Conservation (phyloP, 768 basidiomycete species). For the Termitomyces sp. region DNA sequence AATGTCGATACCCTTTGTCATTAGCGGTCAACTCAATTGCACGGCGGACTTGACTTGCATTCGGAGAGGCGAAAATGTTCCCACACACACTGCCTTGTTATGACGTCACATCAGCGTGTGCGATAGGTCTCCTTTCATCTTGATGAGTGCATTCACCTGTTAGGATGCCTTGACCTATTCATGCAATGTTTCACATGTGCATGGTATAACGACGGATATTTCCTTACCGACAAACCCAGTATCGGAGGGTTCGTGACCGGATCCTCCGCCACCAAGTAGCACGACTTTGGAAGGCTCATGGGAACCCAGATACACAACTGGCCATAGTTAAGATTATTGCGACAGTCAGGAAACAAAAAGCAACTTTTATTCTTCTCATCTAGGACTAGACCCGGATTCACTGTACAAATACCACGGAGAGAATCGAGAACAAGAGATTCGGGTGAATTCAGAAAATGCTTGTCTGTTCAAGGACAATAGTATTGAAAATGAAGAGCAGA, state of each 20-base stretch:
- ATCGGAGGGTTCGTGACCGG: slow-evolving; percentile 90
- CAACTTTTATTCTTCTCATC: slow-evolving; percentile 70
- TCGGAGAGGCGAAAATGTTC: slow-evolving; percentile 87
- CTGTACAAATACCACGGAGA: slow-evolving; percentile 60
- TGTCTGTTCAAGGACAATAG: slow-evolving; percentile 27
- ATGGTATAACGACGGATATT: not conserved
- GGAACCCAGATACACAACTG: slow-evolving; percentile 60
- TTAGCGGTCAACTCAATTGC: slow-evolving; percentile 75
- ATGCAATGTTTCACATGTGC: not conserved
- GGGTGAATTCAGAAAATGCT: slow-evolving; percentile 78
- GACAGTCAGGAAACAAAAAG: slow-evolving; percentile 3
- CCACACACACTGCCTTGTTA: slow-evolving; percentile 71
- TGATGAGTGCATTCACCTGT: slow-evolving; percentile 37
- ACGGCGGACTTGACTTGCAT: slow-evolving; percentile 74
- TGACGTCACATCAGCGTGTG: not conserved
- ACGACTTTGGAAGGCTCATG: slow-evolving; percentile 63
- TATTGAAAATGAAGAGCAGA: not conserved
- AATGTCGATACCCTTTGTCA: slow-evolving; percentile 53
- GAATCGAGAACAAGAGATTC: slow-evolving; percentile 72
- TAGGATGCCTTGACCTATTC: slow-evolving; percentile 70
- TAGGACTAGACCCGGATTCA: slow-evolving; percentile 69
- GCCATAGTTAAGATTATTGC: slow-evolving; percentile 2
- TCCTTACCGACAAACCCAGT: slow-evolving; percentile 78
- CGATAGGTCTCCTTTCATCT: not conserved
- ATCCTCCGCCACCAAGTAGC: slow-evolving; percentile 78